Evolutionary conservation across 2,329 filamentous ascomycete genomes (phyloP).

Genomic region (Canariomyces notabilis): DNA sequence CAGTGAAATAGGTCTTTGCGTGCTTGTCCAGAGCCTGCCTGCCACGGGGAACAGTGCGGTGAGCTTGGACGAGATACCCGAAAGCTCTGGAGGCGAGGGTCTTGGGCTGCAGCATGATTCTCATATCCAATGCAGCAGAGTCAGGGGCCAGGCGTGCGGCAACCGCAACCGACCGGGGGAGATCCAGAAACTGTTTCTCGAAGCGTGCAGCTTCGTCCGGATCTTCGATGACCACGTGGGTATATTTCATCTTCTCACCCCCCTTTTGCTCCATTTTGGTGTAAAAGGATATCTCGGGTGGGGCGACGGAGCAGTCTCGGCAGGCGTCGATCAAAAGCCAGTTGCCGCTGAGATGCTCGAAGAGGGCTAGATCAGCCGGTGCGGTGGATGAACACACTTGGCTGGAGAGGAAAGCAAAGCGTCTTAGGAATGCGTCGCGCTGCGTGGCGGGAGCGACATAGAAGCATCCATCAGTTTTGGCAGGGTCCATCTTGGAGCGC

Average conservation of each 20-base stretch:
- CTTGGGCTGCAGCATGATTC: slow-evolving; percentile 13
- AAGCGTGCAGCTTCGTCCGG: slow-evolving; percentile 16
- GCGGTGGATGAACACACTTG: slow-evolving; percentile 3
- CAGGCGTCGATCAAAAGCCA: slow-evolving; percentile 15
- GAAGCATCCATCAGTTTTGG: slow-evolving; percentile 2
- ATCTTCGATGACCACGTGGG: slow-evolving; percentile 13
- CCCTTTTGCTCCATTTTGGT: neutral
- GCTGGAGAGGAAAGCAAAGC: slow-evolving; percentile 11
- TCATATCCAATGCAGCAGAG: slow-evolving; percentile 3
- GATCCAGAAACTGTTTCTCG: slow-evolving; percentile 11
- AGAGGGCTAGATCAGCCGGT: neutral
- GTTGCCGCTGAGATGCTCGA: slow-evolving; percentile 6
- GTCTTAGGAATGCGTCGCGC: slow-evolving; percentile 17
- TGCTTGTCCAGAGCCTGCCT: neutral
- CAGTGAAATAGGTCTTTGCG: slow-evolving; percentile 3
- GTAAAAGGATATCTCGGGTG: slow-evolving; percentile 13
- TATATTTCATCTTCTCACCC: neutral
- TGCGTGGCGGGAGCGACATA: slow-evolving; percentile 10
- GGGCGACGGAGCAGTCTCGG: slow-evolving; percentile 12
- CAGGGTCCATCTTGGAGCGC: slow-evolving; percentile 15
- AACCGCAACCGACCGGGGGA: slow-evolving; percentile 15
- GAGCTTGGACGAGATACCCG: slow-evolving; percentile 11
- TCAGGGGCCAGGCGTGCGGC: slow-evolving; percentile 1
- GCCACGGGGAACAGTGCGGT: slow-evolving; percentile 11
- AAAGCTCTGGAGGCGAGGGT: slow-evolving; percentile 17